Percentiles rank a stretch among this genome's conserved stretches.
phyloP scores from a whole-genome alignment of 2,329 filamentous ascomycete species.

The Nannizzia gypsea region DNA sequence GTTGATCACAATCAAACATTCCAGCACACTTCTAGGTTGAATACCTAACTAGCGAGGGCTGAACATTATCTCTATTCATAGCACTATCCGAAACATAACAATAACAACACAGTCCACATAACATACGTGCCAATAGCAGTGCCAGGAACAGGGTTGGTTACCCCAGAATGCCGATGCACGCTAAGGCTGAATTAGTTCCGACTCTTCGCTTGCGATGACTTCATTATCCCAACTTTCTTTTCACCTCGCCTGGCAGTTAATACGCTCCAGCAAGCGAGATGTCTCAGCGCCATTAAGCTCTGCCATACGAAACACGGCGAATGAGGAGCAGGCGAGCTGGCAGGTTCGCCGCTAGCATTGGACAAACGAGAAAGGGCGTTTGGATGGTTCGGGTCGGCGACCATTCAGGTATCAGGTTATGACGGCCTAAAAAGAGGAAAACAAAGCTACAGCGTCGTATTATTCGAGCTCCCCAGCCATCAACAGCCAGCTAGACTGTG shows the following conservation, averaged over 20 bases:
- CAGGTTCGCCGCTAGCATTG: neutral
- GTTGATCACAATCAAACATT: neutral
- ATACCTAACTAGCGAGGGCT: neutral
- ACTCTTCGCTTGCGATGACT: neutral
- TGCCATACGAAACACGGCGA: neutral
- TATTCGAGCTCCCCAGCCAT: neutral
- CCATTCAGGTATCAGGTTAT: neutral
- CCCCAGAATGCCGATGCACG: neutral
- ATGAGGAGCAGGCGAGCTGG: neutral
- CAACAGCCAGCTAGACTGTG: neutral
- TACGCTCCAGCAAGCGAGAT: slow-evolving; percentile 2
- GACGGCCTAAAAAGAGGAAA: neutral
- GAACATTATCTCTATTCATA: neutral
- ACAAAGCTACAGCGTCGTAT: neutral
- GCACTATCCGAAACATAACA: neutral
- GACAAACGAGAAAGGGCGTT: neutral
- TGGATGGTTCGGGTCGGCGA: neutral
- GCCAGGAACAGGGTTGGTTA: neutral
- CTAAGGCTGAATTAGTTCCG: neutral
- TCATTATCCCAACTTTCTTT: neutral
- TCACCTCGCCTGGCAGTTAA: neutral
- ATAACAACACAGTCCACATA: neutral
- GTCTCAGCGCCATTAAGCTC: neutral
- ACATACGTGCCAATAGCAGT: neutral
- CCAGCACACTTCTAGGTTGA: neutral